phyloP scores from a whole-genome alignment of 176 grass and related monocot species.

The Secale cereale region DNA sequence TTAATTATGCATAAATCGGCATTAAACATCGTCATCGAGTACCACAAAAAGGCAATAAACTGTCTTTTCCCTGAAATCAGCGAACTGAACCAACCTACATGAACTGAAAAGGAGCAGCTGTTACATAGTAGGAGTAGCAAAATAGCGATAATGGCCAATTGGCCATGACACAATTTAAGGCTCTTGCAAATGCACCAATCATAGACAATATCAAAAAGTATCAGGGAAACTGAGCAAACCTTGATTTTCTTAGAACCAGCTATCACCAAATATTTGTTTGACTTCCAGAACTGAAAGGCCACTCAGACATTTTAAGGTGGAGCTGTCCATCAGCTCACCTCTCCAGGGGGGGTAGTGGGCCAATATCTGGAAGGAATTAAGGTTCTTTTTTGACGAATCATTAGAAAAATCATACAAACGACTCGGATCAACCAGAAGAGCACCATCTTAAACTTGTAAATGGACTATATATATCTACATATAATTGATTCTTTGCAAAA shows the following conservation, averaged over 20 bases:
- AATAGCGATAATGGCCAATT: not conserved
- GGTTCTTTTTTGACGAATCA: conserved; percentile 1
- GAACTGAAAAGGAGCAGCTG: not conserved
- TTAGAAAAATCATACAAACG: conserved; percentile 18
- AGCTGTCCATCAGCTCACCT: conserved; percentile 18
- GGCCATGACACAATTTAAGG: not conserved
- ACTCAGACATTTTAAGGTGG: conserved; percentile 24
- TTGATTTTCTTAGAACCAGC: conserved; percentile 16
- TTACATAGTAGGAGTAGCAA: not conserved
- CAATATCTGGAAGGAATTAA: conserved; percentile 23
- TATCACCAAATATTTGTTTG: conserved; percentile 21
- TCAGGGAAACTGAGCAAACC: conserved; percentile 1
- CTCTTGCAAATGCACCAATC: not conserved
- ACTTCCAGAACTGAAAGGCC: conserved; percentile 19
- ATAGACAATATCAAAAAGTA: not conserved
- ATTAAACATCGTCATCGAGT: not conserved
- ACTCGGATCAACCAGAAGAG: conserved; percentile 13
- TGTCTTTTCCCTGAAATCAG: not conserved
- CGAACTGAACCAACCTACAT: conserved; percentile 6
- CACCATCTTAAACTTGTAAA: conserved; percentile 10
- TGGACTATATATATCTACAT: not conserved
- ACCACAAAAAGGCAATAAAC: not conserved
- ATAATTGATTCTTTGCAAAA: not conserved
- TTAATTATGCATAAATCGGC: not conserved
- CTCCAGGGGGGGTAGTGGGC: conserved; percentile 29